Percentiles rank a stretch among this genome's conserved stretches.
These are phyloP conservation scores for Eragrostis tef DNA, from an alignment of 202 grass and related monocot genomes.

Conservation along the genomic window DNA sequence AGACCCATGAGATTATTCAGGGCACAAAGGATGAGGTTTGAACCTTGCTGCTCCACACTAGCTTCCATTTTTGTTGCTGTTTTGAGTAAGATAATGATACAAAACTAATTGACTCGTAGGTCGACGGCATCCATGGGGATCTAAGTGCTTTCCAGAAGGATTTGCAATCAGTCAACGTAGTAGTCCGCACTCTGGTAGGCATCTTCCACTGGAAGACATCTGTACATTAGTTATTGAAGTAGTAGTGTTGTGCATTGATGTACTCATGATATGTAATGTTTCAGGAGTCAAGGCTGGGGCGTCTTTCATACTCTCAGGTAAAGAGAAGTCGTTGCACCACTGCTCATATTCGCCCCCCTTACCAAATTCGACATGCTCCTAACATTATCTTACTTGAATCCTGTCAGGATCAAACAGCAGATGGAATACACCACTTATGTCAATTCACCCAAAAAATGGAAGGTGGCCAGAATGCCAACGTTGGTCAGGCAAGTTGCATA, in stretches of 20 bases:
- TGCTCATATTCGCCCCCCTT: neutral
- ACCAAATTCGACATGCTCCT: neutral
- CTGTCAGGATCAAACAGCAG: slow-evolving; percentile 64
- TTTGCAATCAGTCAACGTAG: slow-evolving; percentile 67
- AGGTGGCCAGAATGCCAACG: slow-evolving; percentile 35
- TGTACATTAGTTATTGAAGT: slow-evolving; percentile 10
- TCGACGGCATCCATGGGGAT: slow-evolving; percentile 63
- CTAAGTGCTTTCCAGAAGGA: slow-evolving; percentile 70
- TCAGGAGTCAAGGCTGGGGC: slow-evolving; percentile 71
- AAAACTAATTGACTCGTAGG: slow-evolving; percentile 52
- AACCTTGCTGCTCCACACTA: neutral
- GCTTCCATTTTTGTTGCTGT: neutral
- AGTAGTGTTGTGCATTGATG: slow-evolving; percentile 16
- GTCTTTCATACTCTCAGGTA: slow-evolving; percentile 70
- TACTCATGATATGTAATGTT: slow-evolving; percentile 37
- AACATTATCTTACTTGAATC: neutral
- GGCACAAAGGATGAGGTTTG: slow-evolving; percentile 75
- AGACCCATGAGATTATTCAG: slow-evolving; percentile 72
- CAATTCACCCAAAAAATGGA: slow-evolving; percentile 56
- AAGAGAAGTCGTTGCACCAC: neutral
- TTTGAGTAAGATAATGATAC: neutral
- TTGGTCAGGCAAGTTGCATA: slow-evolving; percentile 54
- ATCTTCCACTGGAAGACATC: neutral
- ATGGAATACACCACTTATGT: slow-evolving; percentile 64
- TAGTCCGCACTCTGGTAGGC: slow-evolving; percentile 68